Base-by-base conservation (phyloP, 805 yeast species). In the Gaillardinia entomophila region DNA sequence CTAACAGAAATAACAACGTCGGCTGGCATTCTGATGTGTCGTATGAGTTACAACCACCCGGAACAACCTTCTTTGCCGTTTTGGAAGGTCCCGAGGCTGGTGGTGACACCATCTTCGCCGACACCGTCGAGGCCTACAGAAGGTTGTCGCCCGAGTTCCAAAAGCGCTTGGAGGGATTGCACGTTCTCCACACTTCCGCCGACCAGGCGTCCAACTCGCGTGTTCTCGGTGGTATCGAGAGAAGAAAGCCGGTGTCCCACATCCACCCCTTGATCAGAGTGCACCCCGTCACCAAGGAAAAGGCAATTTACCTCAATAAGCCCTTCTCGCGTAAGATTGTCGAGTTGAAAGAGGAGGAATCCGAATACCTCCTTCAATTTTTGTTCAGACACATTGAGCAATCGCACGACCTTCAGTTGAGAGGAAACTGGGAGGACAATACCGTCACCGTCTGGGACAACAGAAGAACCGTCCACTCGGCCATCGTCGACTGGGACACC, bases 1-100 rank as follows among this genome's bases (percentile, higher is more conserved):
- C 48, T 13, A 37, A 49, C 27, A 49, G 58, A 30, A 57, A 51
- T 30, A 53, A 53, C 36, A 49, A 49, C 29, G 54, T 57, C n/a
- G 53, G 45, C 18, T 60, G 64, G 65, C 66, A 60, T 41, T 54
- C 63, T 4, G 66, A 60, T 29, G 53, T 57, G 22, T 53, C 62
- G 14, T 60, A 57, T 40, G 63, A 60, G 38, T 51, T 53, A 34
- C 63, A 60, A 32, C 60, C 60, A 6, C 57, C 61, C 5, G 63
- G 62, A 15, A 40, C 51, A 15, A 58, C 64, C 1, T 55, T 60
- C 30, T 59, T 60, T 38, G 43, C 60, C 3, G 61, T 57, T 4
- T 45, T 58, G 22, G 62, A 60, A 30, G 61, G 63, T 2, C 65
- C 66, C 15, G 63, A 54, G 11, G 42, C 61, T 6, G 68, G 68